These are phyloP conservation scores for Phoma sp. DNA, from an alignment of 2,329 filamentous ascomycete species.

Conservation along the genomic window DNA sequence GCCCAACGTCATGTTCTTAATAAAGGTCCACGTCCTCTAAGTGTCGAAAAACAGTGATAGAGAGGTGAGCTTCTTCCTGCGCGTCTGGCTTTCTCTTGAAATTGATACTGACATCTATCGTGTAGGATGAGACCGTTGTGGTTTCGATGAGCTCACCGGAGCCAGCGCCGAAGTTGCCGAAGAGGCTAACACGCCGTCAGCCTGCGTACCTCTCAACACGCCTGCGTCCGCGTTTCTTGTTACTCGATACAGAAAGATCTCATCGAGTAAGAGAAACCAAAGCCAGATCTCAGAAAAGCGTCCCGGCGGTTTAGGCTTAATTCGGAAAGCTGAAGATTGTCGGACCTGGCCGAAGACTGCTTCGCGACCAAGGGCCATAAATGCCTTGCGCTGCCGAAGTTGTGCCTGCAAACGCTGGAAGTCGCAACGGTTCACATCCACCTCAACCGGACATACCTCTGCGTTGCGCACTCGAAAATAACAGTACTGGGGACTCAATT, in stretches of 20 bases:
- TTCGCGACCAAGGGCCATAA: conserved; percentile 12
- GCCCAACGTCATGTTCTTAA: conserved; percentile 28
- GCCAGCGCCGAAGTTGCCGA: conserved; percentile 27
- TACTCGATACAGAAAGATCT: conserved; percentile 42
- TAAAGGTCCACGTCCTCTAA: conserved; percentile 18
- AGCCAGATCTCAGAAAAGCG: conserved; percentile 12
- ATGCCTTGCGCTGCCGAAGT: conserved; percentile 2
- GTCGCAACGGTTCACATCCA: background rate
- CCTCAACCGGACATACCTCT: background rate
- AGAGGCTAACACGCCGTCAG: conserved; percentile 36
- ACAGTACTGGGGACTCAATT: background rate
- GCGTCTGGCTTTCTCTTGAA: background rate
- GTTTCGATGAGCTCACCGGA: conserved; percentile 18
- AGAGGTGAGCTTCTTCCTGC: background rate
- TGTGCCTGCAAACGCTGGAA: background rate
- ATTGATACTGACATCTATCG: background rate
- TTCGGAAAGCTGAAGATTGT: conserved; percentile 16
- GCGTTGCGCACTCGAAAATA: background rate
- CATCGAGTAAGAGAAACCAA: conserved; percentile 46
- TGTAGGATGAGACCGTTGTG: background rate
- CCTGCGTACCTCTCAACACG: conserved; percentile 35
- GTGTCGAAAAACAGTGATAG: background rate
- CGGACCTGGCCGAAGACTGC: conserved; percentile 37
- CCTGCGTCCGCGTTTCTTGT: conserved; percentile 23
- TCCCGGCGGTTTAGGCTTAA: conserved; percentile 22